Evolutionary conservation across 2,329 filamentous ascomycete species (phyloP).

Genomic region (Pseudocercospora vitis): DNA sequence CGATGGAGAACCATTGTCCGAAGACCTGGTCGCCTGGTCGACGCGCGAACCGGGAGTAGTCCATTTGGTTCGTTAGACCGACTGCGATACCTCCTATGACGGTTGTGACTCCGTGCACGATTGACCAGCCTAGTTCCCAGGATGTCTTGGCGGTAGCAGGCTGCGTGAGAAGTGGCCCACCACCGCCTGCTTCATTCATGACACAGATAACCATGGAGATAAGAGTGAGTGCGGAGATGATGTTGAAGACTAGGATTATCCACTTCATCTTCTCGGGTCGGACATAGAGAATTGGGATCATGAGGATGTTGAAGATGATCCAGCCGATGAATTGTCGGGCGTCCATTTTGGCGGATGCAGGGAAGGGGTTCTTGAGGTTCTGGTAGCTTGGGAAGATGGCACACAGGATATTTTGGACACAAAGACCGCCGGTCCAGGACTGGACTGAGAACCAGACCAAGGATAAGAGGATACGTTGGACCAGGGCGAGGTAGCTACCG

Average conservation of each 20-base stretch:
- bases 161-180: constrained; percentile 39
- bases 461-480: constrained; percentile 55
- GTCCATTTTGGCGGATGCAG: constrained; percentile 47
- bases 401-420: constrained; percentile 52
- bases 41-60: constrained; percentile 37
- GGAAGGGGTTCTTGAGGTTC: constrained; percentile 54
- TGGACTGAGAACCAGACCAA: constrained; percentile 58
- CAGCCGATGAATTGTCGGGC: constrained; percentile 49
- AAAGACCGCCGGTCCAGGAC: constrained; percentile 61
- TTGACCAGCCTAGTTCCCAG: constrained; percentile 45
- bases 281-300: constrained; percentile 48
- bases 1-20: constrained; percentile 48
- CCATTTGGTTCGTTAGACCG: constrained; percentile 48
- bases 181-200: constrained; percentile 56
- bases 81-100: constrained; percentile 48
- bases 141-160: constrained; percentile 33
- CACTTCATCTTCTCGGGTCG: constrained; percentile 45
- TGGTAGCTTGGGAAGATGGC: constrained; percentile 60
- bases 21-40: constrained; percentile 46
- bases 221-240: constrained; percentile 51
- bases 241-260: constrained; percentile 46
- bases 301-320: constrained; percentile 47
- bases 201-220: constrained; percentile 58
- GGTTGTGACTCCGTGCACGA: constrained; percentile 43
- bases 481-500: constrained; percentile 55